A percentile compares a stretch with the other conserved stretches of the same genome.
phyloP scores from a whole-genome alignment of 2,329 filamentous ascomycete genomes.

The Madurella mycetomatis region DNA sequence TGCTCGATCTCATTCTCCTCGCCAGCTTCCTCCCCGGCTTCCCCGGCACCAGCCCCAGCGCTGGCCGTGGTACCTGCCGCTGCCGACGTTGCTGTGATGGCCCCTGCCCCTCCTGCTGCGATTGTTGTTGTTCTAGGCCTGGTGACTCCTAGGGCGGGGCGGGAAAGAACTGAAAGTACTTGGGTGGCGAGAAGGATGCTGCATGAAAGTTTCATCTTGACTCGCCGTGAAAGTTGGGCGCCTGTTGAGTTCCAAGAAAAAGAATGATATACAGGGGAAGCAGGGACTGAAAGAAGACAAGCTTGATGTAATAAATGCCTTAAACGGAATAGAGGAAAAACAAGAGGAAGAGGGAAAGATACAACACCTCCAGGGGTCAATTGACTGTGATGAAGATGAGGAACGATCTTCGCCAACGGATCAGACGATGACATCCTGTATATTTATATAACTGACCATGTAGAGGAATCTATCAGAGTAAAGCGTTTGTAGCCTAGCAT shows the following conservation, averaged over 20 bases:
- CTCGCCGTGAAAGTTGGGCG: too few relatives aligned
- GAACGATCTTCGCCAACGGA: too few relatives aligned
- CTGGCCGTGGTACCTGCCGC: not conserved
- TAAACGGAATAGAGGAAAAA: not conserved
- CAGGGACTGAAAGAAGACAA: not conserved
- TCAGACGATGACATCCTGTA: too few relatives aligned
- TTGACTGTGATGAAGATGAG: too few relatives aligned
- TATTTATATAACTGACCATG: too few relatives aligned
- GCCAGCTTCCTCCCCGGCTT: slow-evolving; percentile 16
- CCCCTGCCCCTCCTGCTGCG: not conserved
- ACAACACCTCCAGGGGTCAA: too few relatives aligned
- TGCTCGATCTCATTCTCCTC: slow-evolving; percentile 31
- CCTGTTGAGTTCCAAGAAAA: not conserved
- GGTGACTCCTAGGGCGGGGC: slow-evolving; percentile 7
- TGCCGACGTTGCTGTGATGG: not conserved
- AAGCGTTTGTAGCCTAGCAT: too few relatives aligned
- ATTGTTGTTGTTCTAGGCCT: not conserved
- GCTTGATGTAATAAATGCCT: not conserved
- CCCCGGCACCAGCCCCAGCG: slow-evolving; percentile 2
- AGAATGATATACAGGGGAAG: not conserved
- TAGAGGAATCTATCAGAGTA: too few relatives aligned
- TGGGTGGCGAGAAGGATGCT: slow-evolving; percentile 22
- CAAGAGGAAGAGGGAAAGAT: not conserved
- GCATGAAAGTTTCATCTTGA: slow-evolving; percentile 22
- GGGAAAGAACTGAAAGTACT: slow-evolving; percentile 21